phyloP scores from a whole-genome alignment of 768 basidiomycete genomes.

The Leccinellum rugosiceps region DNA sequence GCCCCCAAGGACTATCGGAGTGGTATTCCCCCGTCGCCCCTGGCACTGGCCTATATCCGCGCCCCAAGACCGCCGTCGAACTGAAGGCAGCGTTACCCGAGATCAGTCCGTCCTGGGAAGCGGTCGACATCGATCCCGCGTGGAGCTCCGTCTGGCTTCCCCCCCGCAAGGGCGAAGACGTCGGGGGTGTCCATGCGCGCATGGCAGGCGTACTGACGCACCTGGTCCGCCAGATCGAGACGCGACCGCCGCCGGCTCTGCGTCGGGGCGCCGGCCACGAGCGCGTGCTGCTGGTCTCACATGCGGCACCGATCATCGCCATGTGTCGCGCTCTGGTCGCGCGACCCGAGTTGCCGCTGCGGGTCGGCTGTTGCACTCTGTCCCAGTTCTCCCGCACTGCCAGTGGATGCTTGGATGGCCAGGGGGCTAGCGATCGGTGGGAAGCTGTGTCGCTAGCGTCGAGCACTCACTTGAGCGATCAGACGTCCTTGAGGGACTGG shows the following conservation, averaged over 20 bases:
- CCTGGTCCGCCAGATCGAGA: slow-evolving; percentile 52
- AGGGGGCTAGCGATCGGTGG: slow-evolving; percentile 45
- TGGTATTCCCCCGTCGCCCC: slow-evolving; percentile 75
- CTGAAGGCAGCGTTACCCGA: slow-evolving; percentile 52
- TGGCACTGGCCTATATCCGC: slow-evolving; percentile 71
- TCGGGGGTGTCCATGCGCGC: slow-evolving; percentile 61
- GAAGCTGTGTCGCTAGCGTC: slow-evolving; percentile 46
- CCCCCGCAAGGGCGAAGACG: slow-evolving; percentile 68
- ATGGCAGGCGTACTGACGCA: slow-evolving; percentile 46
- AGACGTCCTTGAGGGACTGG: slow-evolving; percentile 68
- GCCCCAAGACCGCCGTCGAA: slow-evolving; percentile 54
- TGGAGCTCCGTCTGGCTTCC: slow-evolving; percentile 69
- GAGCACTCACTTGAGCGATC: slow-evolving; percentile 51
- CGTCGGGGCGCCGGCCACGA: slow-evolving; percentile 35
- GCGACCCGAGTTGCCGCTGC: slow-evolving; percentile 47
- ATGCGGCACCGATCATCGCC: slow-evolving; percentile 73
- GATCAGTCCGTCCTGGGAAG: slow-evolving; percentile 63
- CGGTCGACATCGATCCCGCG: slow-evolving; percentile 57
- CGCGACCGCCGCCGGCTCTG: slow-evolving; percentile 29
- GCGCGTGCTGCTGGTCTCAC: slow-evolving; percentile 55
- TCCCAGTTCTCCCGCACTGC: slow-evolving; percentile 47
- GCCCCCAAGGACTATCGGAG: slow-evolving; percentile 56
- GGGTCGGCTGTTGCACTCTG: slow-evolving; percentile 76
- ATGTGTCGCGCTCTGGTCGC: slow-evolving; percentile 58
- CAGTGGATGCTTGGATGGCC: slow-evolving; percentile 9